Percentiles rank a stretch among this genome's conserved stretches.
Conservation (phyloP, 352 stramenopile genomes). For the Saprolegnia parasitica region DNA sequence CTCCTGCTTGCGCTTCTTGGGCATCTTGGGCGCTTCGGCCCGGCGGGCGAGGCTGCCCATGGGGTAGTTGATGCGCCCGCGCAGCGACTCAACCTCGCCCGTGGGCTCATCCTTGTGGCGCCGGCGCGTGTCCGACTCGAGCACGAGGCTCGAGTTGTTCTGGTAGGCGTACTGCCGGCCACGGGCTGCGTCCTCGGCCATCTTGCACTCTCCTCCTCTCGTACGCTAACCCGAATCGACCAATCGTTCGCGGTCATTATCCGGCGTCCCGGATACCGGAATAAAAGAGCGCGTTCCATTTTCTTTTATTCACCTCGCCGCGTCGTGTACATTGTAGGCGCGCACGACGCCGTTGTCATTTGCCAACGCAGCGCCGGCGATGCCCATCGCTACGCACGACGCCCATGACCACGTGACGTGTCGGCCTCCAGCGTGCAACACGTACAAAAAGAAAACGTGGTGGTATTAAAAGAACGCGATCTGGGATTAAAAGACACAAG, state of each 20-base stretch:
- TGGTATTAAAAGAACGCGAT: too few species aligned
- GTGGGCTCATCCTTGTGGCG: constrained; percentile 76
- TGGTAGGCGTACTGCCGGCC: constrained; percentile 90
- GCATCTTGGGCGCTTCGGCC: constrained; percentile 42
- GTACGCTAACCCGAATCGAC: not conserved
- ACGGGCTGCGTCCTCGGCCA: constrained; percentile 87
- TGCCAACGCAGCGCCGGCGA: too few species aligned
- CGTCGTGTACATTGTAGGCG: too few species aligned
- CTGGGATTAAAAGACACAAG: constrained; percentile 13
- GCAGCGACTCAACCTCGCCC: constrained; percentile 83
- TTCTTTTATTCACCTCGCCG: not conserved
- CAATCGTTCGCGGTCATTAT: not conserved
- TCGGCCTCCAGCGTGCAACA: too few species aligned
- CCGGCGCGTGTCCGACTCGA: constrained; percentile 82
- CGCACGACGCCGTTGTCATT: too few species aligned
- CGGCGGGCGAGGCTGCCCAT: constrained; percentile 84
- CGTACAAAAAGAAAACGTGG: too few species aligned
- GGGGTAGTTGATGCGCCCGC: constrained; percentile 62
- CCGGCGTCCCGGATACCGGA: not conserved
- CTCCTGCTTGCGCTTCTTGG: constrained; percentile 35
- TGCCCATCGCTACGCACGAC: too few species aligned
- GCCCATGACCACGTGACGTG: too few species aligned
- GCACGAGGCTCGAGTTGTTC: constrained; percentile 93
- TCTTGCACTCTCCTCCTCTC: constrained; percentile 31
- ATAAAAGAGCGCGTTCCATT: not conserved